Base-by-base conservation (phyloP, 257 asterid species). In the Solanum sitiens region DNA sequence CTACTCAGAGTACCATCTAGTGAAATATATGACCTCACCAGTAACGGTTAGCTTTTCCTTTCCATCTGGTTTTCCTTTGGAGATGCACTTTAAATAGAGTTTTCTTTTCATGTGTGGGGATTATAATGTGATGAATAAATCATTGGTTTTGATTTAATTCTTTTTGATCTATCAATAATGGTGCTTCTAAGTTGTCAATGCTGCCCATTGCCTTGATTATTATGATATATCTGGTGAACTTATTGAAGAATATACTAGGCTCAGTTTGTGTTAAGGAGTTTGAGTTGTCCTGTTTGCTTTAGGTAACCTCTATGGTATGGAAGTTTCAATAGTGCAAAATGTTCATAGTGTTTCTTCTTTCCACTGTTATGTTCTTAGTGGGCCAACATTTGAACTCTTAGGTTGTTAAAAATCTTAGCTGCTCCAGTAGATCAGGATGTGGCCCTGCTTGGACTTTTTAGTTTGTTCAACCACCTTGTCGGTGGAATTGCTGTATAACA, bases 1-100 rank as follows among this genome's bases (percentile, higher is more conserved):
- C 72, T 93, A 77, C 74, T 96, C 71, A 77, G 83, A 84, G 87
- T 88, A 59, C 47, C 89, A 87, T 73, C 79, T 83, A 87, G 86
- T 83, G 91, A 82, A 40, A 90, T 53, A 56, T 86, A 90, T 44
- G 91, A 79, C 32, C 77, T 75, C 83, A 65, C 4, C 83, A 50
- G 86, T 59, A 70, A 74, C 47, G 89, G 92, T 88, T 68, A 82
- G 90, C 53, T 83, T 74, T 82, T 59, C 68, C 27, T 86, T 40
- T 45, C 35, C 27, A 18, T 86, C 23, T 14, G 45, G 39, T 80
- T 80, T 47, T 18, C 68, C 18, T 40, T 42, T 76, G 30, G 68
- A 50, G 45, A 30, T 30, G 85, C 85, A 47, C 42, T 80, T 80
- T 53, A 18, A 80, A 27, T 44, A 44, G 25, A 77, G 65, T 45